phyloP scores from a whole-genome alignment of 2,329 filamentous ascomycete genomes.

The Xylariaceae sp. region DNA sequence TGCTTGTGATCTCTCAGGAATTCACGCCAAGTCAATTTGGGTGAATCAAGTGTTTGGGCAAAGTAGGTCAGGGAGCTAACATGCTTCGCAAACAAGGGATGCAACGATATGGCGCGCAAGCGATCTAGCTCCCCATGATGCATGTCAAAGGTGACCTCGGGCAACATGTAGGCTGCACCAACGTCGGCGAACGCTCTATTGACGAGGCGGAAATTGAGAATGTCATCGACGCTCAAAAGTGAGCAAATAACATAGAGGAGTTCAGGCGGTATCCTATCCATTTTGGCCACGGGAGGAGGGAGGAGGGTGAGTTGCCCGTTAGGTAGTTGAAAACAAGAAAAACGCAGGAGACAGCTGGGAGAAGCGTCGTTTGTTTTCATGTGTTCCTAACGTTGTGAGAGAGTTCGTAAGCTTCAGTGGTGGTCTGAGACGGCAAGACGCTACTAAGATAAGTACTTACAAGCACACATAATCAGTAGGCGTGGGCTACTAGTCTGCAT shows the following conservation, averaged over 20 bases:
- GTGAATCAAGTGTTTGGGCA: slow-evolving; percentile 25
- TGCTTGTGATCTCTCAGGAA: slow-evolving; percentile 26
- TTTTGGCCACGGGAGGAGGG: slow-evolving; percentile 11
- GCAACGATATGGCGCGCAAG: slow-evolving; percentile 33
- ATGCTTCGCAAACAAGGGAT: slow-evolving; percentile 34
- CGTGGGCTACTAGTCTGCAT: too few species aligned
- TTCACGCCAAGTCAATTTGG: slow-evolving; percentile 23
- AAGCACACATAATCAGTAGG: too few species aligned
- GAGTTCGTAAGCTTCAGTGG: too few species aligned
- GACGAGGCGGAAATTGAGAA: slow-evolving; percentile 36
- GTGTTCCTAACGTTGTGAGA: too few species aligned
- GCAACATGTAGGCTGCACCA: slow-evolving; percentile 48
- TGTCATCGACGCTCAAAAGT: slow-evolving; percentile 32
- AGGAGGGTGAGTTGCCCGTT: background rate
- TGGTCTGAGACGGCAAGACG: too few species aligned
- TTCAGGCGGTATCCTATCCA: slow-evolving; percentile 33
- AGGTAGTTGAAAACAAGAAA: too few species aligned
- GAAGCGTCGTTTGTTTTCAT: too few species aligned
- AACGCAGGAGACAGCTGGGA: too few species aligned
- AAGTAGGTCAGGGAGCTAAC: slow-evolving; percentile 36
- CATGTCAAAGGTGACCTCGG: slow-evolving; percentile 40
- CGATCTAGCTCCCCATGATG: slow-evolving; percentile 35
- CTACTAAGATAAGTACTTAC: too few species aligned
- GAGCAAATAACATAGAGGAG: slow-evolving; percentile 37
- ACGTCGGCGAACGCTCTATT: slow-evolving; percentile 33